Evolutionary conservation across 106 monocot genomes (phyloP).

Genomic region (Allium sativum): DNA sequence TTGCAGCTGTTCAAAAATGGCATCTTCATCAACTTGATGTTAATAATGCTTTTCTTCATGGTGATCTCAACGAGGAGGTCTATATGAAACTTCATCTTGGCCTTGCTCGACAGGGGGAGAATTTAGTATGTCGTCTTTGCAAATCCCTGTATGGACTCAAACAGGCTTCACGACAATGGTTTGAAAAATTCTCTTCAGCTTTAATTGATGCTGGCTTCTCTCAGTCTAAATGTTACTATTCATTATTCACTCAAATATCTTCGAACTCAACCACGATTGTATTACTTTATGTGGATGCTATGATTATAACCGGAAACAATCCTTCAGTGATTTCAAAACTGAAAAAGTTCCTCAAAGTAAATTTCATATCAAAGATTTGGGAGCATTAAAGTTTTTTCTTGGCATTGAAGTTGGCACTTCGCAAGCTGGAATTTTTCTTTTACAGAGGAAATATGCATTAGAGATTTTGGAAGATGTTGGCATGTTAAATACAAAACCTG

Average conservation of each 20-base stretch:
- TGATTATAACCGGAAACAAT: conserved; percentile 1
- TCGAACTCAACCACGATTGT: background rate
- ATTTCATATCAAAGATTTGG: conserved; percentile 3
- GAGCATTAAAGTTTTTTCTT: background rate
- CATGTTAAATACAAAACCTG: background rate
- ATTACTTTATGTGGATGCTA: conserved; percentile 8
- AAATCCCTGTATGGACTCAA: background rate
- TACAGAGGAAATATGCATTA: conserved; percentile 1
- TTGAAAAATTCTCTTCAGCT: background rate
- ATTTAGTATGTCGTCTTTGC: background rate
- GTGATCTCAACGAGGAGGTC: conserved; percentile 5
- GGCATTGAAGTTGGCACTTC: background rate
- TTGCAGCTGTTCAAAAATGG: background rate
- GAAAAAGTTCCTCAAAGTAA: background rate
- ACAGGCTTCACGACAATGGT: background rate
- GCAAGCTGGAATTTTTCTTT: background rate
- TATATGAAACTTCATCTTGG: conserved; percentile 3
- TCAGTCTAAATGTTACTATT: background rate
- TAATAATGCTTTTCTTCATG: background rate
- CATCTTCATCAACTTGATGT: conserved; percentile 7
- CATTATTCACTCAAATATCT: background rate
- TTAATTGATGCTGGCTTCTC: background rate
- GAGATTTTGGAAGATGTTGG: conserved; percentile 1
- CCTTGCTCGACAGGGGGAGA: background rate
- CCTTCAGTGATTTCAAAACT: background rate